These are phyloP conservation scores for Elsinoe perseae DNA, from an alignment of 2,329 filamentous ascomycete species.

Conservation along the genomic window DNA sequence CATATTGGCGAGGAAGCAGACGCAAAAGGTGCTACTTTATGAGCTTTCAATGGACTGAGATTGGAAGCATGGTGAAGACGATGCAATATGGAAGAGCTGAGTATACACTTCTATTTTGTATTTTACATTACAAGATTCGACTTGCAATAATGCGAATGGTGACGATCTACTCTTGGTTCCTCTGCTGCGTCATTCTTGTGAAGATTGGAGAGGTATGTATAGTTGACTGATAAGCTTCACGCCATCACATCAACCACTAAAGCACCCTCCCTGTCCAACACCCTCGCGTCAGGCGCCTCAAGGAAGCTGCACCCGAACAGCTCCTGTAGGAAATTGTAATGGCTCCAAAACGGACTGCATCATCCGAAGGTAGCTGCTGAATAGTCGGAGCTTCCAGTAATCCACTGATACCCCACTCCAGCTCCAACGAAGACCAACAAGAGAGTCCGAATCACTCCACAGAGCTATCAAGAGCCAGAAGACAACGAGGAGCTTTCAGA, in stretches of 20 bases:
- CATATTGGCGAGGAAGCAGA: not conserved
- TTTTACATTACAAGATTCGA: not conserved
- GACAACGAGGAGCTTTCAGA: conserved; percentile 14
- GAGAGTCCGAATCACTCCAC: not conserved
- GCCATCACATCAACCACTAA: no score
- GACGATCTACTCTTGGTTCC: not conserved
- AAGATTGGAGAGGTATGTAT: no score
- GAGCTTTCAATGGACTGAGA: not conserved
- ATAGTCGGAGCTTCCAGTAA: not conserved
- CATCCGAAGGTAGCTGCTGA: not conserved
- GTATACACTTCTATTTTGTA: conserved; percentile 6
- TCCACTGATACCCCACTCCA: not conserved
- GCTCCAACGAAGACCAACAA: not conserved
- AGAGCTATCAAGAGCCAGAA: not conserved
- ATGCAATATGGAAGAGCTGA: not conserved
- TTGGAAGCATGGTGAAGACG: not conserved
- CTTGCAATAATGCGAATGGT: not conserved
- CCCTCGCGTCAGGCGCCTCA: no score
- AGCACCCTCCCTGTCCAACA: no score
- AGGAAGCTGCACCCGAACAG: no score
- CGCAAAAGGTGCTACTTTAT: not conserved
- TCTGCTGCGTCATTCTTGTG: not conserved
- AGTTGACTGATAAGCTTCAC: no score
- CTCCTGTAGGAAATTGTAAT: no score
- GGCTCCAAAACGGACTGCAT: not conserved